Conservation (phyloP, 225 moss, liverwort and hornwort species). For the Sphagnum contortum region DNA sequence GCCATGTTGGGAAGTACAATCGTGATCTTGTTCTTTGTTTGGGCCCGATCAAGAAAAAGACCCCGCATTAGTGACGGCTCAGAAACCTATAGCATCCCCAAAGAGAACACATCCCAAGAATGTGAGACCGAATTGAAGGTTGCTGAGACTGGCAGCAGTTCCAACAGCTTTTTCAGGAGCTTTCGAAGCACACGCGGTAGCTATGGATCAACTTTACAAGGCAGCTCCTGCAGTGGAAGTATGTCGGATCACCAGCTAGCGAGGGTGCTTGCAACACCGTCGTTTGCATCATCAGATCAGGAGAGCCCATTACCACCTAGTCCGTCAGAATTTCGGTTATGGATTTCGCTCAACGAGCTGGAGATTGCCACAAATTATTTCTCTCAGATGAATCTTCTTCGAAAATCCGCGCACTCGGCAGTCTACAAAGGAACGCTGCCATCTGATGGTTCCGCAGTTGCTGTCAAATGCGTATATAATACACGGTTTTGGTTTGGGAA, state of each 20-base stretch:
- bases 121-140: no score
- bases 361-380: constrained; percentile 47
- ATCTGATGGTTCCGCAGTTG: constrained; percentile 28
- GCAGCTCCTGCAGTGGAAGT: constrained; percentile 16
- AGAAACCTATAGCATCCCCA: no score
- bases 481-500: constrained; percentile 29
- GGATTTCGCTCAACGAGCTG: constrained; percentile 45
- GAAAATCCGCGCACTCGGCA: constrained; percentile 30
- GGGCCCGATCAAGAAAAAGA: no score
- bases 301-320: constrained; percentile 18
- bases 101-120: no score
- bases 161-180: neutral
- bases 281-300: constrained; percentile 29
- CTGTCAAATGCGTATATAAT: constrained; percentile 49
- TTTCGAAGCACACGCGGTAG: no score
- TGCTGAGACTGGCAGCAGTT: constrained; percentile 10
- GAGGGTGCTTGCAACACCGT: constrained; percentile 2
- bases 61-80: no score
- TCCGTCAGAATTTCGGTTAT: constrained; percentile 38
- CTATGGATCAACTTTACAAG: no score
- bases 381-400: constrained; percentile 39
- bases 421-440: constrained; percentile 31
- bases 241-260: no score
- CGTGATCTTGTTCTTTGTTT: constrained; percentile 7
- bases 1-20: constrained; percentile 32